Base-by-base conservation (phyloP, 805 yeast species). In the Zygotorulaspora florentina region DNA sequence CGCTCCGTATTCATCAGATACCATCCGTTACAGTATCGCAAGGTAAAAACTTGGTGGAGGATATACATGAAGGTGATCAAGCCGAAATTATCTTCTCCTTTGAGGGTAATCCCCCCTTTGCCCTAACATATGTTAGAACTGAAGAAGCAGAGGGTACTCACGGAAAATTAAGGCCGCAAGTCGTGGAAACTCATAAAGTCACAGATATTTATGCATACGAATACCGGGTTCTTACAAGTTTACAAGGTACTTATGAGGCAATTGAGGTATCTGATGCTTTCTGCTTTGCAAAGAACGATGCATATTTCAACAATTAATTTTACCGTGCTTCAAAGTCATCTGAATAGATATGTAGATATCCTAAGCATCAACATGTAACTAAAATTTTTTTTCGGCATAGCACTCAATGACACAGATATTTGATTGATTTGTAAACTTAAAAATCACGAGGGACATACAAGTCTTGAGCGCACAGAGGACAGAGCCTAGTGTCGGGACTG, bases 171-270 rank as follows among this genome's bases (percentile, higher is more conserved):
- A 80, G 57, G 68, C 76, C 57, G 64, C 73, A 80, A 51, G 80
- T 82, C 11, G 77, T 87, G 30, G 87, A 84, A 44, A 75, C 80
- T 1, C 73, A 70, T 44, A 70, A 69, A 34, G 81, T 80, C 23
- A 60, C 73, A 17, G 83, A 84, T 52, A 87, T 93, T 36, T 70
- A 77, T 67, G 83, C 77, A 2, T 69, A 80, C 58, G 86, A 82
- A 56, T 81, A 87, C 61, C 75, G 80, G 43, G 83, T 87, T 7
- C 70, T 75, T 58, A 91, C 96, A 1, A 85, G 87, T 54, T 69
- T 87, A 53, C 96, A 90, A 64, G 99, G 99, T 38, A 84, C 87
- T 2, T 93, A 93, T 61, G 96, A 90, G 65, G 97, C 97, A 5
- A 77, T 88, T 36, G 89, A 84, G 59, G 80, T 93, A n/a, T 79